These are phyloP conservation scores for Penicillium sp. DNA, from an alignment of 2,329 filamentous ascomycete genomes.

Conservation along the genomic window DNA sequence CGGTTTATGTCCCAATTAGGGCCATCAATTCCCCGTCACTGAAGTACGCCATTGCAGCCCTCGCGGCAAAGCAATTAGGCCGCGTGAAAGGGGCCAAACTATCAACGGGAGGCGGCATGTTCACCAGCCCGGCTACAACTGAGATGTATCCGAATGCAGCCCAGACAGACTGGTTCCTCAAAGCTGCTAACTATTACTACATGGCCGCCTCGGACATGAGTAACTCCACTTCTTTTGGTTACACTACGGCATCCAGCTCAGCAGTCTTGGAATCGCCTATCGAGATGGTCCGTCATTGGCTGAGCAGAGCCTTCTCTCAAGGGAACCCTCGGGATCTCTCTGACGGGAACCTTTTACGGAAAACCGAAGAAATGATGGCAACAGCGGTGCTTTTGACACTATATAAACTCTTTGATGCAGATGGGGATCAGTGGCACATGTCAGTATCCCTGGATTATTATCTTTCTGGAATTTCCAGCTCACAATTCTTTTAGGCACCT, in stretches of 20 bases:
- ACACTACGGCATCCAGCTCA: constrained; percentile 34
- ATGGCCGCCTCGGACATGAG: constrained; percentile 58
- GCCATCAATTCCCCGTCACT: constrained; percentile 39
- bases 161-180: constrained; percentile 62
- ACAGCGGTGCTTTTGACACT: constrained; percentile 65
- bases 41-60: constrained; percentile 42
- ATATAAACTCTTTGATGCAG: constrained; percentile 67
- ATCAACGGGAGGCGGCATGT: constrained; percentile 26
- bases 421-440: constrained; percentile 62
- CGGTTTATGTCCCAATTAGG: constrained; percentile 42
- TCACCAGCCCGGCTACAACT: constrained; percentile 52
- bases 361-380: constrained; percentile 63
- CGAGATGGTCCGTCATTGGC: constrained; percentile 31
- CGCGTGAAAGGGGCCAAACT: constrained; percentile 36
- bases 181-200: constrained; percentile 65
- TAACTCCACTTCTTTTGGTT: constrained; percentile 39
- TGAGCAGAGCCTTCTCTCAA: constrained; percentile 23
- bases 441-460: constrained; percentile 22
- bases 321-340: constrained; percentile 10
- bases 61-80: constrained; percentile 46
- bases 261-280: constrained; percentile 36
- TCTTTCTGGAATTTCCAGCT: constrained; percentile 2
- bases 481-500: constrained; percentile 53
- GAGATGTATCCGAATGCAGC: constrained; percentile 55
- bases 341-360: constrained; percentile 39